Base-by-base conservation (phyloP, 1,284 basidiomycete species). In the Singerocomus inundabilis region DNA sequence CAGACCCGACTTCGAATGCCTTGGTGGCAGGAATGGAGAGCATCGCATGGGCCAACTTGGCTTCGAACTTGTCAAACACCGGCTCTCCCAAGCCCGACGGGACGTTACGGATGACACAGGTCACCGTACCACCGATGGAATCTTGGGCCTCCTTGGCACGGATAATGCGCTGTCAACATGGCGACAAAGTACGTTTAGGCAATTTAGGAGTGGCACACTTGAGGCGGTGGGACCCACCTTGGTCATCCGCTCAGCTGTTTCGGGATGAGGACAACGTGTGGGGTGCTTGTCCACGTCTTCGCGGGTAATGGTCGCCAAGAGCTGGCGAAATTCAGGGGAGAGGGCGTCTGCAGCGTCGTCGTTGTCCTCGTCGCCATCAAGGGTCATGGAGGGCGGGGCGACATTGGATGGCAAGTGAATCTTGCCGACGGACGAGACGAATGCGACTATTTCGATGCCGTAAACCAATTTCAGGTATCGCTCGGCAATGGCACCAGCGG, bases 21-120 rank as follows among this genome's bases (percentile, higher is more conserved):
- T 99, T 99, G 51, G 97, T 99, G 7, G 97, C 96, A 30, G 97
- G 97, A 64, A 99, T 98, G 53, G 91, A 95, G 51, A 99, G 82
- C 95, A 99, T 99, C 15, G 97, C 97, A 69, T 99, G 97, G 4
- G 84, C 97, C 52, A 99, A 85, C 60, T 86, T 84, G 30, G 97
- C 97, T 71, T 98, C 97, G 67, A 99, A 87, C 76, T 99, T 99
- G 80, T 99, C 95, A 69, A 99, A 99, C 51, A 93, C 91, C 39
- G 97, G 97, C 71, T 99, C 97, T 49, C 97, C 97, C 32, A 99
- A 82, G 3, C 97, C 97, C 16, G 87, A 73, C 35, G 97, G 95
- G 6, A 90, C 84, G 57, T 87, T 83, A 47, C 96, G 89, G 63
- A 99, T 91, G 35, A 99, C 91, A 70, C 97, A 99, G 46, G 93